Evolutionary conservation across 78 protist species (phyloP).

Genomic region (Dictyostelium capitatum): DNA sequence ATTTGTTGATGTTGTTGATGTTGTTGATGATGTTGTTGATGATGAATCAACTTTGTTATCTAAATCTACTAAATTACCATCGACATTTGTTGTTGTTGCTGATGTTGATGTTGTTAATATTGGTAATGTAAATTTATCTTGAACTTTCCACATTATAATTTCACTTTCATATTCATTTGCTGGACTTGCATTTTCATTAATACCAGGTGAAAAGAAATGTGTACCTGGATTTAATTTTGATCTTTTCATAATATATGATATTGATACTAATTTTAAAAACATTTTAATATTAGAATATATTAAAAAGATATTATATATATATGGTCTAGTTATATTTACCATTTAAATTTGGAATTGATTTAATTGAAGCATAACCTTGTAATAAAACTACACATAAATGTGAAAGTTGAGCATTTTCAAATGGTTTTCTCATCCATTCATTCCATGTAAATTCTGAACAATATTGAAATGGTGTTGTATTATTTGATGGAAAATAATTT

Average conservation of each 20-base stretch:
- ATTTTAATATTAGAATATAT: neutral
- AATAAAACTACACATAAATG: slow-evolving; percentile 56
- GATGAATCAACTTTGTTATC: neutral
- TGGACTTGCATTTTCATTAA: slow-evolving; percentile 51
- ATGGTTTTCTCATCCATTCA: slow-evolving; percentile 77
- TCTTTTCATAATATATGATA: slow-evolving; percentile 56
- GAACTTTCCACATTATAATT: slow-evolving; percentile 50
- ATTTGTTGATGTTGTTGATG: neutral
- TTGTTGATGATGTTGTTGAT: neutral
- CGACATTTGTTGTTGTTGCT: neutral
- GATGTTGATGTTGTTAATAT: neutral
- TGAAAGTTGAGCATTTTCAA: slow-evolving; percentile 23
- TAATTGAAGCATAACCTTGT: slow-evolving; percentile 64
- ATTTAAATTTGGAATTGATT: slow-evolving; percentile 5
- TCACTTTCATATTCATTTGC: slow-evolving; percentile 77
- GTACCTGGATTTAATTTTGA: slow-evolving; percentile 76
- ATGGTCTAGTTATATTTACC: too few relatives aligned
- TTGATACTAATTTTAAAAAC: neutral
- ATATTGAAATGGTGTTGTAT: slow-evolving; percentile 36
- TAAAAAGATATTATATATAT: neutral
- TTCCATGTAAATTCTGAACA: slow-evolving; percentile 78
- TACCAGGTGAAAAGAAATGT: slow-evolving; percentile 57
- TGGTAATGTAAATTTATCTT: neutral
- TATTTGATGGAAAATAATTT: slow-evolving; percentile 47
- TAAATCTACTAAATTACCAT: neutral